phyloP scores from a whole-genome alignment of 164 flowering plant species.

The Macadamia integrifolia region DNA sequence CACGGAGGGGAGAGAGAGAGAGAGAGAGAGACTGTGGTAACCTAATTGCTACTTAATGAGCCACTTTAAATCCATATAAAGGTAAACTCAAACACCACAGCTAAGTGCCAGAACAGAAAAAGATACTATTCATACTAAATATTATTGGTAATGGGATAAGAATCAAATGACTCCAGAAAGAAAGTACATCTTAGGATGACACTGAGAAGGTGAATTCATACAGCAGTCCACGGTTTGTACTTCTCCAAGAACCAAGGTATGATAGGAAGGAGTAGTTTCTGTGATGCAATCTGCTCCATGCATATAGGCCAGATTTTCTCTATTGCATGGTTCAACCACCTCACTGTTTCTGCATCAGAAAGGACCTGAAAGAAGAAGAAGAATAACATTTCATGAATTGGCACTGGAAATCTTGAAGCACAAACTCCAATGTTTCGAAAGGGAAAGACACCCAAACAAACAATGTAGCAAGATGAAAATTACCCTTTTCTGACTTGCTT shows the following conservation, averaged over 20 bases:
- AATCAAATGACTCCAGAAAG: background rate
- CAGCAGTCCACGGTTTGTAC: conserved; percentile 99
- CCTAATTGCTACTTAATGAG: background rate
- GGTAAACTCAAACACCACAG: background rate
- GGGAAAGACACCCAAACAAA: background rate
- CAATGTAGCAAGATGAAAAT: background rate
- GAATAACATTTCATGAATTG: background rate
- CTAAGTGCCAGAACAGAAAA: background rate
- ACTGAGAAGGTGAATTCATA: conserved; percentile 31
- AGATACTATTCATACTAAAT: background rate
- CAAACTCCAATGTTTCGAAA: background rate
- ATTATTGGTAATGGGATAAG: background rate
- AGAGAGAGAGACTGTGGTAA: background rate
- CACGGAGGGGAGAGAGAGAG: background rate
- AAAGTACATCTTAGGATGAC: conserved; percentile 2
- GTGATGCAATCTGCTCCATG: conserved; percentile 86
- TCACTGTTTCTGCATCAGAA: conserved; percentile 83
- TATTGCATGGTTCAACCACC: conserved; percentile 86
- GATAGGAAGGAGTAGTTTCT: conserved; percentile 80
- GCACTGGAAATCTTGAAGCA: background rate
- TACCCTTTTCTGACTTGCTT: conserved; percentile 77
- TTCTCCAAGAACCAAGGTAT: conserved; percentile 96
- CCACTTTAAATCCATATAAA: background rate
- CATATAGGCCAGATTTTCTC: conserved; percentile 95
- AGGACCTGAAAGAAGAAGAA: conserved; percentile 47